Percentiles rank a stretch among this genome's conserved stretches.
These are phyloP conservation scores for Paracorniculantispora psalliotae DNA, from an alignment of 2,329 filamentous ascomycete species.

Conservation along the genomic window DNA sequence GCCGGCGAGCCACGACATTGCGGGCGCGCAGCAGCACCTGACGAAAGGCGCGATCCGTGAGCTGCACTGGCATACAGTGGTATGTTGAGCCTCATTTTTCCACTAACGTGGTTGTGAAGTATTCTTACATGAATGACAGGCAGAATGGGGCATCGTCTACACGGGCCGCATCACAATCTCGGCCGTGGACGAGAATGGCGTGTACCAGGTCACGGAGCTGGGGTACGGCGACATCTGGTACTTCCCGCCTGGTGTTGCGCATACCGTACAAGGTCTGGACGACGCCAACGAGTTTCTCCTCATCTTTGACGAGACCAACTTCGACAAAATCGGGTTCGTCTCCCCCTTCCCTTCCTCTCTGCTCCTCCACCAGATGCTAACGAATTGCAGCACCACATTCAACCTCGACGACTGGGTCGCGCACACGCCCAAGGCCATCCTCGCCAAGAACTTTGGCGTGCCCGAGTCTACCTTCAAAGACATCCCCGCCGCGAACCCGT, in stretches of 20 bases:
- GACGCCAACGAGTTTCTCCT: constrained; percentile 65
- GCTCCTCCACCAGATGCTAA: background rate
- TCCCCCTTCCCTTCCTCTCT: too few relatives aligned
- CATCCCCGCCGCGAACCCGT: constrained; percentile 53
- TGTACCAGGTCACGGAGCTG: constrained; percentile 50
- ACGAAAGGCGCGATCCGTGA: constrained; percentile 61
- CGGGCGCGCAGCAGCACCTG: constrained; percentile 64
- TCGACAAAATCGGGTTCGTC: constrained; percentile 54
- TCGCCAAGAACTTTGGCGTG: constrained; percentile 66
- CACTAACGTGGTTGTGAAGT: background rate
- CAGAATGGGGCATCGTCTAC: constrained; percentile 63
- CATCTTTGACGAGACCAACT: constrained; percentile 62
- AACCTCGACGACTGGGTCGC: constrained; percentile 66
- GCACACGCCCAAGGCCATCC: constrained; percentile 56
- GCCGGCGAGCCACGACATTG: constrained; percentile 60
- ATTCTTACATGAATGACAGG: constrained; percentile 33
- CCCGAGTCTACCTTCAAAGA: constrained; percentile 53
- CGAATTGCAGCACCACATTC: constrained; percentile 54
- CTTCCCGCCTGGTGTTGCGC: constrained; percentile 60
- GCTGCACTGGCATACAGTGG: constrained; percentile 63
- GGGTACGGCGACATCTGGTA: constrained; percentile 63
- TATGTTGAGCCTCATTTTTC: constrained; percentile 31
- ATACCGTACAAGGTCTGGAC: constrained; percentile 59
- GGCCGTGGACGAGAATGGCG: constrained; percentile 57
- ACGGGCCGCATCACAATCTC: constrained; percentile 52